Evolutionary conservation across 2,329 filamentous ascomycete species (phyloP).

Genomic region (Colletotrichum incanum): DNA sequence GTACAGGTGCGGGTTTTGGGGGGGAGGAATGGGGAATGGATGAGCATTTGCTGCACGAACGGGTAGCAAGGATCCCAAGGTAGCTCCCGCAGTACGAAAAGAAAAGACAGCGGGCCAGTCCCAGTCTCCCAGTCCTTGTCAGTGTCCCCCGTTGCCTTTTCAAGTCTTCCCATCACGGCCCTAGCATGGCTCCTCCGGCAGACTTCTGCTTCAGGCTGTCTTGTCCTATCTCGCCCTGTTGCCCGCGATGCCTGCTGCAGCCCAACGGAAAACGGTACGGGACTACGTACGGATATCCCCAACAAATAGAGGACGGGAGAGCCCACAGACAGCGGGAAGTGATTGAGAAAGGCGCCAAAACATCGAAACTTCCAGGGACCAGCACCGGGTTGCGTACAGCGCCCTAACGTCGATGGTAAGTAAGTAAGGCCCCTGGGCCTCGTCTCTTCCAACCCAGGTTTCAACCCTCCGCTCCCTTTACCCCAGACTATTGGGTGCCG

Average conservation of each 20-base stretch:
- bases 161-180: not conserved
- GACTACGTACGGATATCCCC: not conserved
- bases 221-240: not conserved
- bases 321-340: not conserved
- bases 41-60: constrained; percentile 55
- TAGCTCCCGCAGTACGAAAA: constrained; percentile 45
- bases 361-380: not conserved
- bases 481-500: constrained; percentile 33
- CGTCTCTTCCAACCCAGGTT: too few species aligned
- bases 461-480: constrained; percentile 5
- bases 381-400: not conserved
- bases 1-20: not conserved
- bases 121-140: constrained; percentile 14
- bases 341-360: not conserved
- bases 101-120: constrained; percentile 26
- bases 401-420: constrained; percentile 1
- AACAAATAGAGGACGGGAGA: not conserved
- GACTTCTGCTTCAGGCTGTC: not conserved
- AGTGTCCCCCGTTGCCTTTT: not conserved
- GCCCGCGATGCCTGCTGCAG: too few species aligned
- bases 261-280: not conserved
- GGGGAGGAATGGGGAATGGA: constrained; percentile 22
- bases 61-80: constrained; percentile 59
- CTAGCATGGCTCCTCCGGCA: not conserved
- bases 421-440: constrained; percentile 7